A percentile compares a stretch with the other conserved stretches of the same genome.
Conservation (phyloP, 441 rosid genomes). For the Syzygium malaccense region DNA sequence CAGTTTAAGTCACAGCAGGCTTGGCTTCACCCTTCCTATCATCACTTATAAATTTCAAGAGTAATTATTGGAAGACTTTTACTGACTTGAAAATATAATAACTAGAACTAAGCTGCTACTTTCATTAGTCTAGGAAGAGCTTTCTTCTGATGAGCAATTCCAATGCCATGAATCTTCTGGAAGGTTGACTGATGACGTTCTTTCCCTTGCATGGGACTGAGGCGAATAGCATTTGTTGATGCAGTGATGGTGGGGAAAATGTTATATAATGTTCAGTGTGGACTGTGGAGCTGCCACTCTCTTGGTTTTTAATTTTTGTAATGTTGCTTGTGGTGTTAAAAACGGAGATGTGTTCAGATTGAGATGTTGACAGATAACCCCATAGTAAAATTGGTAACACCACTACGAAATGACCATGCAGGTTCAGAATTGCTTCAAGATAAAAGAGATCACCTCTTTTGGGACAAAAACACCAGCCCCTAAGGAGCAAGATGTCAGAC, state of each 20-base stretch:
- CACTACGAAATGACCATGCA: slow-evolving; percentile 4
- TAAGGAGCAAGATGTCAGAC: slow-evolving; percentile 32
- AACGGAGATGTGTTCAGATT: neutral
- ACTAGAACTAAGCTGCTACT: neutral
- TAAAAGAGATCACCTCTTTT: slow-evolving; percentile 21
- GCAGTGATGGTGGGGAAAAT: neutral
- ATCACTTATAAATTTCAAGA: neutral
- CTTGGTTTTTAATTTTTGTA: neutral
- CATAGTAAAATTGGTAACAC: neutral
- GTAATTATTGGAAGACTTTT: neutral
- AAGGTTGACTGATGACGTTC: neutral
- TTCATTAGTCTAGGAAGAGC: no score
- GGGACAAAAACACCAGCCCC: slow-evolving; percentile 32
- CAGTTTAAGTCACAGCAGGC: neutral
- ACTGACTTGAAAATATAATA: neutral
- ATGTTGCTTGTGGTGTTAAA: neutral
- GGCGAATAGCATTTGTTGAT: neutral
- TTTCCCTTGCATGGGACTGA: neutral
- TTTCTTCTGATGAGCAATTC: neutral
- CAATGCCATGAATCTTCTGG: neutral
- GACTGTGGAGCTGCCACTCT: neutral
- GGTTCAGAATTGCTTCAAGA: slow-evolving; percentile 63
- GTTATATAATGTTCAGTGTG: neutral
- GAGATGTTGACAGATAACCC: neutral
- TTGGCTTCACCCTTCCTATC: neutral